Conservation (phyloP, 139 green algal genomes). For the Picochlorum sp. region DNA sequence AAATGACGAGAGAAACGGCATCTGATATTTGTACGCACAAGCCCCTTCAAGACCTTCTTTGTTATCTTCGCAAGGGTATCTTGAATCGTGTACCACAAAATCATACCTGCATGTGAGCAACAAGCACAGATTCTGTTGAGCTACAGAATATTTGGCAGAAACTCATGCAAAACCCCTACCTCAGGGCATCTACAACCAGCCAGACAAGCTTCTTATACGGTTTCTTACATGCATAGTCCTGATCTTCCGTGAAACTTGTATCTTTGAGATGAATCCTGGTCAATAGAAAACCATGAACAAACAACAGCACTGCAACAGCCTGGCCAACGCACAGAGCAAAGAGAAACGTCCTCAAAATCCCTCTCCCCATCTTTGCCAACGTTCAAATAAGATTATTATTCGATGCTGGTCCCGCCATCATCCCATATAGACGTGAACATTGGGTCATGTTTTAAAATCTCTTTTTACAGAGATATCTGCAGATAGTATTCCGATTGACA, state of each 20-base stretch:
- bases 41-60: neutral
- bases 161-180: constrained; percentile 30
- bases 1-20: constrained; percentile 21
- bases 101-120: constrained; percentile 21
- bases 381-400: neutral
- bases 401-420: too few species aligned
- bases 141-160: too few species aligned
- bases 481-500: too few species aligned
- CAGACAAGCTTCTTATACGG: constrained; percentile 48
- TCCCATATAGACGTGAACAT: too few species aligned
- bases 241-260: neutral
- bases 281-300: constrained; percentile 72
- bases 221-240: neutral
- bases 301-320: constrained; percentile 34
- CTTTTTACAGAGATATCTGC: too few species aligned
- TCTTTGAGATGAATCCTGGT: constrained; percentile 64
- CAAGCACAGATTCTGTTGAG: too few species aligned
- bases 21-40: constrained; percentile 21
- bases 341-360: constrained; percentile 4
- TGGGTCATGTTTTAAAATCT: too few species aligned
- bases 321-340: constrained; percentile 14
- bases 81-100: constrained; percentile 21
- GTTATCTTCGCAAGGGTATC: constrained; percentile 18
- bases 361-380: neutral
- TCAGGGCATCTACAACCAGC: constrained; percentile 74